Evolutionary conservation across 768 basidiomycete species (phyloP).

Genomic region (Naganishia onofrii): DNA sequence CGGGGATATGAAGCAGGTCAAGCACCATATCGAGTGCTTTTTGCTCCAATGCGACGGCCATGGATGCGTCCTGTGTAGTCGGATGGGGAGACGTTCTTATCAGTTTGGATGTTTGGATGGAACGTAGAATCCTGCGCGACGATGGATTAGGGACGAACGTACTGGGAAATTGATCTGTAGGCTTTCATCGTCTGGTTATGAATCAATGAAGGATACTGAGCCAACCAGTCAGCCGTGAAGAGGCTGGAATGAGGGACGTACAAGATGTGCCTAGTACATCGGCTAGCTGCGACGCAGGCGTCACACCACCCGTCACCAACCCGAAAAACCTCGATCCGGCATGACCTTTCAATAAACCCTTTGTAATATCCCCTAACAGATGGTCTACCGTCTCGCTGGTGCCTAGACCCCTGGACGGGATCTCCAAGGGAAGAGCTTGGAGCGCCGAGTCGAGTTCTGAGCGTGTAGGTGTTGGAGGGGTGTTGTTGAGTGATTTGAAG

Average conservation of each 20-base stretch:
- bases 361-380: conserved; percentile 47
- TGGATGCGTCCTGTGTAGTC: conserved; percentile 41
- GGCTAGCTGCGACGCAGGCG: conserved; percentile 51
- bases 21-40: conserved; percentile 48
- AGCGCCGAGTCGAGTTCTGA: conserved; percentile 35
- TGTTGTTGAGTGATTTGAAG: neutral
- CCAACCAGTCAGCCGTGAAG: neutral
- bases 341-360: conserved; percentile 52
- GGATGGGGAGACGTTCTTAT: too few relatives aligned
- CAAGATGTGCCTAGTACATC: conserved; percentile 53
- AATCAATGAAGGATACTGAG: neutral
- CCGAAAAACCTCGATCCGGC: conserved; percentile 52
- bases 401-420: conserved; percentile 52
- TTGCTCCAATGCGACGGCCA: conserved; percentile 46
- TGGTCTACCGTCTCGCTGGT: conserved; percentile 38
- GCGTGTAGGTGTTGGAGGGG: neutral
- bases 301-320: conserved; percentile 51
- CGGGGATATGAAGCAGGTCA: conserved; percentile 42
- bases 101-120: too few relatives aligned
- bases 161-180: conserved; percentile 51
- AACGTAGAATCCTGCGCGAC: too few relatives aligned
- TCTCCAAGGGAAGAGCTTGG: conserved; percentile 36
- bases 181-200: conserved; percentile 44
- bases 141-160: too few relatives aligned
- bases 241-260: conserved; percentile 30